A percentile compares a stretch with the other conserved stretches of the same genome.
These are phyloP conservation scores for Cryphonectria parasitica DNA, from an alignment of 2,329 filamentous ascomycete genomes.

Conservation along the genomic window DNA sequence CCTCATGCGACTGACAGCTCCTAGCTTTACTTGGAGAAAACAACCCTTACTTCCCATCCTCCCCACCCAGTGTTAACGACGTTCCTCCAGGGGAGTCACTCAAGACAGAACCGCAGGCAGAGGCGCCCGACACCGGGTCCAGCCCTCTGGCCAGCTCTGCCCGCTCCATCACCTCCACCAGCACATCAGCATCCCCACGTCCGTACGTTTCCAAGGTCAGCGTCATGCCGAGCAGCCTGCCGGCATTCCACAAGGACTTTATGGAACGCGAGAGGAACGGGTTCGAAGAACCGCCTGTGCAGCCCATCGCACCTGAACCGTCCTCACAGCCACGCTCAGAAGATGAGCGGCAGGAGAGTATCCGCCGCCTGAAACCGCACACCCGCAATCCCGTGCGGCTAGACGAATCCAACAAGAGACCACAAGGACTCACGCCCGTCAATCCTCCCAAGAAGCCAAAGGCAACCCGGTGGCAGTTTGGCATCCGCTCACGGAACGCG, in stretches of 20 bases:
- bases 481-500: slow-evolving; percentile 90
- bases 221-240: slow-evolving; percentile 87
- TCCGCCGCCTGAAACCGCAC: slow-evolving; percentile 83
- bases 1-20: slow-evolving; percentile 34
- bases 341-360: slow-evolving; percentile 81
- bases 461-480: slow-evolving; percentile 95
- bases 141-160: slow-evolving; percentile 60
- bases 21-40: slow-evolving; percentile 53
- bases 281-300: slow-evolving; percentile 47
- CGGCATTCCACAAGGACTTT: slow-evolving; percentile 86
- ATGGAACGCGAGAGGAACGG: slow-evolving; percentile 73
- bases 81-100: slow-evolving; percentile 55
- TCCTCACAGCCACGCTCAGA: slow-evolving; percentile 58
- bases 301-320: slow-evolving; percentile 53
- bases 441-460: slow-evolving; percentile 71
- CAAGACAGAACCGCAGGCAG: slow-evolving; percentile 31
- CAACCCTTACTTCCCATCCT: slow-evolving; percentile 48
- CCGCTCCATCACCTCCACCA: slow-evolving; percentile 56
- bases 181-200: slow-evolving; percentile 51
- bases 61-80: slow-evolving; percentile 54
- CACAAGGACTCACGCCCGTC: slow-evolving; percentile 66
- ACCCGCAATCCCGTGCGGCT: slow-evolving; percentile 71
- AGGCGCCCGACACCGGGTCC: slow-evolving; percentile 41
- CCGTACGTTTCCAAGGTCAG: slow-evolving; percentile 83
- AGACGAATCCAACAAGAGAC: slow-evolving; percentile 64